phyloP scores from a whole-genome alignment of 345 rosid species.

The Corchorus capsularis region DNA sequence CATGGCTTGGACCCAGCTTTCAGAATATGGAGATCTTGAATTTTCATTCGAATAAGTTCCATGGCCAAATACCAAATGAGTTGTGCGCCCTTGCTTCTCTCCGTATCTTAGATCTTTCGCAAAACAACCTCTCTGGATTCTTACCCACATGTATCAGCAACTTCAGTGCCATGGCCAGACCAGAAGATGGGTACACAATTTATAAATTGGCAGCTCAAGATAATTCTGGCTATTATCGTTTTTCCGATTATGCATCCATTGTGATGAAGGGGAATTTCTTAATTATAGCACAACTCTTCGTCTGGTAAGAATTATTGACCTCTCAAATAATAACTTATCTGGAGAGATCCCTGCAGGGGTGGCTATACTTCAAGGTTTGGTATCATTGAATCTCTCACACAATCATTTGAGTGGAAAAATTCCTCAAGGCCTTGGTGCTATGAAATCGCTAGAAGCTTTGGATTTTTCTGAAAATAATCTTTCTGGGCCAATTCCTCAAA shows the following conservation, averaged over 20 bases:
- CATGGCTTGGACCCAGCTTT: slow-evolving; percentile 34
- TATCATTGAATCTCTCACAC: not conserved
- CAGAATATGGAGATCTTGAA: slow-evolving; percentile 33
- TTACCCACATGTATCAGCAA: slow-evolving; percentile 44
- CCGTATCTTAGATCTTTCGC: slow-evolving; percentile 46
- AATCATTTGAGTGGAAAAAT: slow-evolving; percentile 1
- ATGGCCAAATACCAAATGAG: slow-evolving; percentile 32
- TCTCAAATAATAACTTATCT: not conserved
- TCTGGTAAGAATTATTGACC: slow-evolving; percentile 17
- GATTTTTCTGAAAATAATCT: slow-evolving; percentile 5
- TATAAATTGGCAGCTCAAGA: too few relatives aligned
- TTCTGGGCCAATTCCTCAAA: slow-evolving; percentile 17
- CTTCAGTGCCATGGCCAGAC: slow-evolving; percentile 32
- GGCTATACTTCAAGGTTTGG: slow-evolving; percentile 12
- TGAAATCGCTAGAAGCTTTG: slow-evolving; percentile 3
- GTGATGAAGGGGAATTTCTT: slow-evolving; percentile 8
- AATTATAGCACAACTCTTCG: slow-evolving; percentile 11
- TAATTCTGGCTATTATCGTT: too few relatives aligned
- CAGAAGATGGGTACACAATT: not conserved
- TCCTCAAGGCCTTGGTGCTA: slow-evolving; percentile 13
- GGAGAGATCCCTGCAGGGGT: slow-evolving; percentile 16
- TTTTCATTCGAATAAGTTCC: slow-evolving; percentile 35
- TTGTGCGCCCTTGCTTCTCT: slow-evolving; percentile 37
- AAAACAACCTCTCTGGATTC: slow-evolving; percentile 38
- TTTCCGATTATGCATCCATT: too few relatives aligned